Evolutionary conservation across 129 eudicot species (phyloP).

Genomic region (Gnaphalium uliginosum): DNA sequence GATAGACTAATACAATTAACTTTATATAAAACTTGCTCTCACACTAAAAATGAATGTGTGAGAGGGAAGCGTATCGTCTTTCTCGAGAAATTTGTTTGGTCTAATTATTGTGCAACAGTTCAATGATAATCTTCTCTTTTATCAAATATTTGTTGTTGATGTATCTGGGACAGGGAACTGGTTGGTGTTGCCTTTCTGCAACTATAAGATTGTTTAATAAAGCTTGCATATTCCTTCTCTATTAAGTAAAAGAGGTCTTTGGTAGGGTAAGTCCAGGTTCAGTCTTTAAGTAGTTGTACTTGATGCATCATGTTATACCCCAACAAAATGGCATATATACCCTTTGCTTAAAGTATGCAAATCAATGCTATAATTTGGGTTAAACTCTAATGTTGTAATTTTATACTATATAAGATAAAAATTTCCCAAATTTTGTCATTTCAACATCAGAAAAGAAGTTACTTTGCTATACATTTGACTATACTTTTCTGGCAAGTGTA

Average conservation of each 20-base stretch:
- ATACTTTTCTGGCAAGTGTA: slow-evolving; percentile 23
- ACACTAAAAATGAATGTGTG: neutral
- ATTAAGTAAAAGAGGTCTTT: slow-evolving; percentile 23
- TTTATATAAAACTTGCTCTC: neutral
- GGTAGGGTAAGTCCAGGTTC: neutral
- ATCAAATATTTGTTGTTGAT: neutral
- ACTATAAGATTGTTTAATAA: slow-evolving; percentile 21
- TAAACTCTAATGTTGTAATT: no score
- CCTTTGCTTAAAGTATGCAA: neutral
- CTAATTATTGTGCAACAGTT: neutral
- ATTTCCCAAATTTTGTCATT: neutral
- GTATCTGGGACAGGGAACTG: slow-evolving; percentile 16
- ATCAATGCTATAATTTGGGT: neutral
- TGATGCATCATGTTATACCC: neutral
- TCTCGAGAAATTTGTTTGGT: neutral
- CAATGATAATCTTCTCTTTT: neutral
- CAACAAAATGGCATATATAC: neutral
- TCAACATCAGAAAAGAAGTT: neutral
- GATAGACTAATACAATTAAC: neutral
- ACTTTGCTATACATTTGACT: slow-evolving; percentile 8
- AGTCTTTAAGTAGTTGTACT: neutral
- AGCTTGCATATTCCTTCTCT: slow-evolving; percentile 31
- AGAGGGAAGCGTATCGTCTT: neutral
- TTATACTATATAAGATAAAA: neutral
- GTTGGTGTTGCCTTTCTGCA: slow-evolving; percentile 28